A percentile compares a stretch with the other conserved stretches of the same genome.
Conservation (phyloP, 768 basidiomycete species). For the Galerina sulciceps region DNA sequence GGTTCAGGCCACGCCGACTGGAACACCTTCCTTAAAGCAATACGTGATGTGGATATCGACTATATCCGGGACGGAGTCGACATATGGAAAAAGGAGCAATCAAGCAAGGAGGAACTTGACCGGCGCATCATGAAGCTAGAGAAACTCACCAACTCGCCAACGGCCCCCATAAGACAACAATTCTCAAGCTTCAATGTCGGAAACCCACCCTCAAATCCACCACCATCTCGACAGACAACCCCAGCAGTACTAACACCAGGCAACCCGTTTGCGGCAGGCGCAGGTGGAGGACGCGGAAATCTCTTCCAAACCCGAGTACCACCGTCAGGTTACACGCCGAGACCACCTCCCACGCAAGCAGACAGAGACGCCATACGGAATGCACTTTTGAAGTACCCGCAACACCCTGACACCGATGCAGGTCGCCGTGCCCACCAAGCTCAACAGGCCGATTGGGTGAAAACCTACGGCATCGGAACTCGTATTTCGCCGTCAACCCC, state of each 20-base stretch:
- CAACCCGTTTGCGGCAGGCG: too few relatives aligned
- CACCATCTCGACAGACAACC: not conserved
- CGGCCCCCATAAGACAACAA: not conserved
- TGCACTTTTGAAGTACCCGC: not conserved
- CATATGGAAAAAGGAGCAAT: conserved; percentile 1
- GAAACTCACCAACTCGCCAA: not conserved
- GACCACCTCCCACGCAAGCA: not conserved
- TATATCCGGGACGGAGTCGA: conserved; percentile 7
- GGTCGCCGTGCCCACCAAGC: conserved; percentile 10
- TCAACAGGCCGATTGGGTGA: conserved; percentile 7
- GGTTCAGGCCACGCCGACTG: conserved; percentile 8
- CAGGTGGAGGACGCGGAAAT: too few relatives aligned
- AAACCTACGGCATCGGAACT: not conserved
- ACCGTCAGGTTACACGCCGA: too few relatives aligned
- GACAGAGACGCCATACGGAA: not conserved
- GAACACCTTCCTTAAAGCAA: conserved; percentile 16
- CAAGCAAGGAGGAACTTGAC: not conserved
- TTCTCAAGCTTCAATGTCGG: not conserved
- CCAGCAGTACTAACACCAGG: too few relatives aligned
- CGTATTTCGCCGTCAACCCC: conserved; percentile 13
- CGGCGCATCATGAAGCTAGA: not conserved
- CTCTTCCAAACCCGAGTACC: too few relatives aligned
- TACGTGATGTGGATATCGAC: conserved; percentile 4
- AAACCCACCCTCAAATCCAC: not conserved
- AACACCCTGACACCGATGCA: conserved; percentile 18